A percentile compares a stretch with the other conserved stretches of the same genome.
These are phyloP conservation scores for Rhizopus delemar DNA, from an alignment of 371 early-diverging fungal species.

Conservation along the genomic window DNA sequence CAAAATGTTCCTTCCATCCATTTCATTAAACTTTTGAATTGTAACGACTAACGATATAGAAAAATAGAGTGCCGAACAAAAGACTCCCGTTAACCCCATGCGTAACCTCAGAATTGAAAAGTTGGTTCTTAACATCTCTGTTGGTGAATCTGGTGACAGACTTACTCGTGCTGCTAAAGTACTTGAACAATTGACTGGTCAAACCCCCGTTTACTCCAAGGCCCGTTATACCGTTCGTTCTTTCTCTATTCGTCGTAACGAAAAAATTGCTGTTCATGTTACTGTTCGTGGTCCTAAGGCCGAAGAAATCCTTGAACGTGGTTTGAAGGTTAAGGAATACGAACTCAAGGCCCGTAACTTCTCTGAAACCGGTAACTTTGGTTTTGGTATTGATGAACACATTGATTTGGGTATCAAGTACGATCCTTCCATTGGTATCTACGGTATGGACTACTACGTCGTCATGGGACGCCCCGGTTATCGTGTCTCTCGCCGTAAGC, in stretches of 20 bases:
- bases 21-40: neutral
- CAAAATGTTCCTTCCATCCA: neutral
- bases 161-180: conserved; percentile 99
- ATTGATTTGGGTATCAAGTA: conserved; percentile 99
- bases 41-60: neutral
- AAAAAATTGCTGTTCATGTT: conserved; percentile 99
- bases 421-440: conserved; percentile 99
- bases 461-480: conserved; percentile 98
- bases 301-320: conserved; percentile 97
- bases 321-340: conserved; percentile 99
- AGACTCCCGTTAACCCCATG: conserved; percentile 82
- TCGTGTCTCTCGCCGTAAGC: conserved; percentile 97
- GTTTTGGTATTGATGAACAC: conserved; percentile 99
- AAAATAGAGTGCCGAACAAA: conserved; percentile 65
- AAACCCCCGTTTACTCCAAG: conserved; percentile 99
- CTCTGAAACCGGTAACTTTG: conserved; percentile 99
- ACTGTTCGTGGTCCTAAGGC: conserved; percentile 94
- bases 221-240: conserved; percentile 99
- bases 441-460: conserved; percentile 98
- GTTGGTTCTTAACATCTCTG: conserved; percentile 99
- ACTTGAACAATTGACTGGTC: conserved; percentile 99
- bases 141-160: conserved; percentile 99
- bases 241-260: conserved; percentile 99
- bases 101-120: conserved; percentile 97
- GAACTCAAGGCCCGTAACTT: conserved; percentile 97